These are phyloP conservation scores for Colletotrichum falcatum DNA, from an alignment of 2,329 filamentous ascomycete species.

Conservation along the genomic window DNA sequence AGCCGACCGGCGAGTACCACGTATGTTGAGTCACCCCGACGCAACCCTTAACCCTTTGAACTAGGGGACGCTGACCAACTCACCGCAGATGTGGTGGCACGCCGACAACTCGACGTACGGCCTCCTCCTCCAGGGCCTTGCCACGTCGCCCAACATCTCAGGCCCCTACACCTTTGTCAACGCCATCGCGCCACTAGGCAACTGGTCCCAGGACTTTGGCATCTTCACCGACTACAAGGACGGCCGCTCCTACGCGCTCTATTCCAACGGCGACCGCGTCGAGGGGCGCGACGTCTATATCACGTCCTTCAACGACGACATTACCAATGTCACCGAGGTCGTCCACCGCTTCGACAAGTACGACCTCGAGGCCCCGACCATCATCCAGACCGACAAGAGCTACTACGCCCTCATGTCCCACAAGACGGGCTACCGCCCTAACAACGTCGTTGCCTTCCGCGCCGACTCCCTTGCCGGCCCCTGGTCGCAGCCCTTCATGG, in stretches of 20 bases:
- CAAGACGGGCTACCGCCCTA: constrained; percentile 73
- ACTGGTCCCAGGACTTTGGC: constrained; percentile 73
- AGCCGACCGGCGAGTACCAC: constrained; percentile 66
- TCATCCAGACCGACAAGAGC: constrained; percentile 69
- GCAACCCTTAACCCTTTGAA: too few species aligned
- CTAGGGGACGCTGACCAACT: constrained; percentile 12
- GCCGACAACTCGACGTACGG: constrained; percentile 69
- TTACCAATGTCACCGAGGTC: constrained; percentile 63
- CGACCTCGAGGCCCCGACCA: constrained; percentile 70
- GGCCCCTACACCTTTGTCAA: constrained; percentile 67
- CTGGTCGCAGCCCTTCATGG: constrained; percentile 65
- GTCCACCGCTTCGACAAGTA: constrained; percentile 69
- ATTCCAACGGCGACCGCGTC: constrained; percentile 68
- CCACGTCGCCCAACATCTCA: constrained; percentile 62
- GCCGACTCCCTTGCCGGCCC: constrained; percentile 61
- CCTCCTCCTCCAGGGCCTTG: constrained; percentile 67
- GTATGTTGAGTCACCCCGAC: constrained; percentile 49
- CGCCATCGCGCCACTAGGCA: constrained; percentile 66
- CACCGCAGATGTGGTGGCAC: constrained; percentile 68
- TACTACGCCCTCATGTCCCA: constrained; percentile 73
- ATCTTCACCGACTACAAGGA: constrained; percentile 71
- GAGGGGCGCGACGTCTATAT: constrained; percentile 70
- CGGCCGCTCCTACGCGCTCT: constrained; percentile 66
- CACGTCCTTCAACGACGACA: constrained; percentile 63
- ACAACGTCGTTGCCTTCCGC: constrained; percentile 69